phyloP scores from a whole-genome alignment of 2,329 filamentous ascomycete species.

The Hypoxylon sp. region DNA sequence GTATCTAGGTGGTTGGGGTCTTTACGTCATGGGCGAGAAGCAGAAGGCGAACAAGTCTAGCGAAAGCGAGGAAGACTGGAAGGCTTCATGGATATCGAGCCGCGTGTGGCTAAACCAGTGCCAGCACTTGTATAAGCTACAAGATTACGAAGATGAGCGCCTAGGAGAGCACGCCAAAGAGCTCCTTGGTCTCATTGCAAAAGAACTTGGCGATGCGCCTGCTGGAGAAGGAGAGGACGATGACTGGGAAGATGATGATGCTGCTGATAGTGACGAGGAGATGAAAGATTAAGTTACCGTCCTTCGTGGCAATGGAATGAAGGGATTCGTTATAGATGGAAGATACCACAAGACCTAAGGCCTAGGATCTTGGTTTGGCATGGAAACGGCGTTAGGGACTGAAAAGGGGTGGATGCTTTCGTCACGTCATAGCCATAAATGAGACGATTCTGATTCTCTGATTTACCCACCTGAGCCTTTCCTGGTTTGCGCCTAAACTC shows the following conservation, averaged over 20 bases:
- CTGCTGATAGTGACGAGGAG: conserved; percentile 68
- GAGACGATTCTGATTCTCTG: conserved; percentile 24
- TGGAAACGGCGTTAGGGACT: conserved; percentile 48
- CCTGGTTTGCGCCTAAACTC: conserved; percentile 47
- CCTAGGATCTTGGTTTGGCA: conserved; percentile 44
- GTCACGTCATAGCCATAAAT: conserved; percentile 27
- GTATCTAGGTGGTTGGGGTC: conserved; percentile 96
- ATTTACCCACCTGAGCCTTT: conserved; percentile 31
- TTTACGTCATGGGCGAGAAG: conserved; percentile 84
- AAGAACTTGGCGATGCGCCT: conserved; percentile 73
- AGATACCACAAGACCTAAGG: conserved; percentile 46
- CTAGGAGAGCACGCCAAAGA: conserved; percentile 82
- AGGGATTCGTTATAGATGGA: conserved; percentile 33
- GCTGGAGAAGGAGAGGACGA: conserved; percentile 70
- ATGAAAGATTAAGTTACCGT: conserved; percentile 62
- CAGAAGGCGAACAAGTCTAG: conserved; percentile 65
- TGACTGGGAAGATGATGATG: conserved; percentile 62
- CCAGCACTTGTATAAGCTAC: conserved; percentile 80
- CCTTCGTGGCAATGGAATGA: conserved; percentile 14
- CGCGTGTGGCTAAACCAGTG: conserved; percentile 87
- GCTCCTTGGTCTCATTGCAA: conserved; percentile 74
- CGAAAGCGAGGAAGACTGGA: conserved; percentile 65
- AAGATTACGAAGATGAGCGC: conserved; percentile 89
- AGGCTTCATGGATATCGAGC: conserved; percentile 78
- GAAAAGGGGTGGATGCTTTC: conserved; percentile 40